These are phyloP conservation scores for Neurospora sp. DNA, from an alignment of 495 filamentous ascomycete genomes.

Conservation along the genomic window DNA sequence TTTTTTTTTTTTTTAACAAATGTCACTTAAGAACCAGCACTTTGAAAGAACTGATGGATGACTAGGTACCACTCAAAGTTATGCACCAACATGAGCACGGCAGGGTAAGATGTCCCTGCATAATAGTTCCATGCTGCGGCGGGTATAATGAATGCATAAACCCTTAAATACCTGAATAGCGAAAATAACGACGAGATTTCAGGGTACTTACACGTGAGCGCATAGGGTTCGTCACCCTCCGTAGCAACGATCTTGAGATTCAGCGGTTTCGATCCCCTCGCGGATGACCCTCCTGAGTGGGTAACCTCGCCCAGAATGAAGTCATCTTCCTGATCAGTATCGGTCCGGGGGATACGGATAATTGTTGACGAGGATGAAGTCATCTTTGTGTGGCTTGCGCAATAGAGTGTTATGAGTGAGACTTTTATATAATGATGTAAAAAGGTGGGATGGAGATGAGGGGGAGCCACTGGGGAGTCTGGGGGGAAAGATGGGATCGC, in stretches of 20 bases:
- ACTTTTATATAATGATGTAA: neutral
- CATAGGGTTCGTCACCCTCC: conserved; percentile 55
- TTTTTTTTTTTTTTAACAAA: neutral
- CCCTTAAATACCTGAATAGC: neutral
- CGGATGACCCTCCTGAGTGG: conserved; percentile 20
- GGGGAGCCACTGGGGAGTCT: no score
- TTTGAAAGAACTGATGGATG: neutral
- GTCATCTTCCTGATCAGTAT: conserved; percentile 39
- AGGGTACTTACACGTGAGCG: conserved; percentile 37
- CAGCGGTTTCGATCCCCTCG: conserved; percentile 22
- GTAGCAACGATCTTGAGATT: conserved; percentile 58
- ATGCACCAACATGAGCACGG: neutral
- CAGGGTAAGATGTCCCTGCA: neutral
- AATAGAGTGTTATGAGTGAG: neutral
- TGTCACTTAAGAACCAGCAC: neutral
- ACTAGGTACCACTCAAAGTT: neutral
- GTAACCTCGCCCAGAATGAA: conserved; percentile 51
- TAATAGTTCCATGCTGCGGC: neutral
- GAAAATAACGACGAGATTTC: neutral
- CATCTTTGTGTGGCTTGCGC: neutral
- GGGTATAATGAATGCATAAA: neutral
- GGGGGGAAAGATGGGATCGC: no score
- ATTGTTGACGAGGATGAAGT: conserved; percentile 20
- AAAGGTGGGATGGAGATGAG: neutral
- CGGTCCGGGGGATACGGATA: conserved; percentile 45